Conservation (phyloP, 371 early-diverging fungal genomes). For the Amoeboaphelidium occidentale region DNA sequence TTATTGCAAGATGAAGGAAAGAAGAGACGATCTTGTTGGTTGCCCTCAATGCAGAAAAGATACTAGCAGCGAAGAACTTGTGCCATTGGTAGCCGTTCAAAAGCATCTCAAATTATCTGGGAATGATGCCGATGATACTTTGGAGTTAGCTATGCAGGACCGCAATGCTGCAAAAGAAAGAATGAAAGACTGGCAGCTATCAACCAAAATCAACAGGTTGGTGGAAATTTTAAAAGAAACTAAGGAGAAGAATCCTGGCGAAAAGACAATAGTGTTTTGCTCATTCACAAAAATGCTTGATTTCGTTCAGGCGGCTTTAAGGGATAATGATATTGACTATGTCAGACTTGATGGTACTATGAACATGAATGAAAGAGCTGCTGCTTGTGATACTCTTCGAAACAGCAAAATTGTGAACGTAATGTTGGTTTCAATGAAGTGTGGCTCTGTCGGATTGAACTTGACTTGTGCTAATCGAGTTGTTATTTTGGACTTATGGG, state of each 20-base stretch:
- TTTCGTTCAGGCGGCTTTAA: slow-evolving; percentile 6
- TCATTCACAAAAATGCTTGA: slow-evolving; percentile 8
- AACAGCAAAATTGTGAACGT: slow-evolving; percentile 4
- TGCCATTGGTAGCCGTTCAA: too few species aligned
- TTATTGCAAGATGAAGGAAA: too few species aligned
- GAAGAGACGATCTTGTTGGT: too few species aligned
- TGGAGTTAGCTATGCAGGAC: too few species aligned
- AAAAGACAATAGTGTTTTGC: slow-evolving; percentile 10
- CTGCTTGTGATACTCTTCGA: slow-evolving; percentile 5
- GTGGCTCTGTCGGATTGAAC: slow-evolving; percentile 12
- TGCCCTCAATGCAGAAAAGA: too few species aligned
- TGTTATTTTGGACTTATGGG: slow-evolving; percentile 10
- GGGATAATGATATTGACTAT: slow-evolving; percentile 6
- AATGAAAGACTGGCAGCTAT: too few species aligned
- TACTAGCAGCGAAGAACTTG: too few species aligned
- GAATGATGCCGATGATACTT: too few species aligned
- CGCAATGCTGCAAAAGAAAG: too few species aligned
- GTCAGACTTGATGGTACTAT: slow-evolving; percentile 7
- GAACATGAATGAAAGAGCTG: slow-evolving; percentile 3
- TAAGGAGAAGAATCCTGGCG: not conserved
- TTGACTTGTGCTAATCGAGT: slow-evolving; percentile 9
- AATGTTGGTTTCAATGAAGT: slow-evolving; percentile 10
- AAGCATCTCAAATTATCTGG: too few species aligned
- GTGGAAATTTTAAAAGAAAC: not conserved
- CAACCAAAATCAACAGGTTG: not conserved